A percentile compares a stretch with the other conserved stretches of the same genome.
Conservation (phyloP, 768 basidiomycete species). For the Termitomyces sp. region DNA sequence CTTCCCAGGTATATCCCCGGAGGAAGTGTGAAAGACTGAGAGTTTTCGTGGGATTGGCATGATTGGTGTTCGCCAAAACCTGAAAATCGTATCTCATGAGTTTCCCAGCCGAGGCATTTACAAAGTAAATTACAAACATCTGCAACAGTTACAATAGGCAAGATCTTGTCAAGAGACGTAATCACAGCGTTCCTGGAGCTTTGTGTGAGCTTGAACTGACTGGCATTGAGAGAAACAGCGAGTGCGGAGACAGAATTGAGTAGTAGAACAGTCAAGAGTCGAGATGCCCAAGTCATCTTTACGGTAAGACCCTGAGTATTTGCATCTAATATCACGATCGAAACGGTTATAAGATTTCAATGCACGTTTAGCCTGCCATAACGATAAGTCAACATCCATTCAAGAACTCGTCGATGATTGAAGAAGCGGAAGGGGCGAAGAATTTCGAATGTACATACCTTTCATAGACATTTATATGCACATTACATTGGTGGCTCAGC, state of each 20-base stretch:
- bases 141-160: constrained; percentile 8
- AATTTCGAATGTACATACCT: too few species aligned
- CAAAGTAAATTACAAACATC: neutral
- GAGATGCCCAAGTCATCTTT: neutral
- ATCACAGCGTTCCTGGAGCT: constrained; percentile 7
- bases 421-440: neutral
- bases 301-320: neutral
- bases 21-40: constrained; percentile 6
- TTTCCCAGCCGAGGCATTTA: neutral
- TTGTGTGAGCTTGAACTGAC: constrained; percentile 31
- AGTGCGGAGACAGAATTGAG: neutral
- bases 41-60: constrained; percentile 6
- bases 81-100: neutral
- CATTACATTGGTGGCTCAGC: too few species aligned
- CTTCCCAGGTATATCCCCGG: constrained; percentile 10
- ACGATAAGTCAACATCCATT: neutral
- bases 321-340: neutral
- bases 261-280: neutral
- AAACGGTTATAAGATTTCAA: neutral
- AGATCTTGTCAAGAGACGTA: constrained; percentile 4
- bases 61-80: constrained; percentile 9
- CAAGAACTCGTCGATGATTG: neutral
- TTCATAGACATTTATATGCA: too few species aligned
- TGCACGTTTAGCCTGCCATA: neutral
- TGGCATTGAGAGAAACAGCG: neutral